A percentile compares a stretch with the other conserved stretches of the same genome.
Conservation (phyloP, 257 asterid species). For the Ehretia macrophylla region DNA sequence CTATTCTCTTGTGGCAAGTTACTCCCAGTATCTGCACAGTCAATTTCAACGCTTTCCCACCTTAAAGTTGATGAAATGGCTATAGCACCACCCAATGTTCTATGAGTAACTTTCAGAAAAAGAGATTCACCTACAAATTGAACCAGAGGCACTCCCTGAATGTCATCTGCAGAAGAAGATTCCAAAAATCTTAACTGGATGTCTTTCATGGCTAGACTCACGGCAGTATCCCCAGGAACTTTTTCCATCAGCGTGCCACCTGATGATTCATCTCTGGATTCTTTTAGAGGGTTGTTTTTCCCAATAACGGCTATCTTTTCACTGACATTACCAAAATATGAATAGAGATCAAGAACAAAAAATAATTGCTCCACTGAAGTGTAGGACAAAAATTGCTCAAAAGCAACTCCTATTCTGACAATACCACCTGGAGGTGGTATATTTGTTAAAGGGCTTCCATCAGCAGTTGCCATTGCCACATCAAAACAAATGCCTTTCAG, state of each 20-base stretch:
- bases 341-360: slow-evolving; percentile 76
- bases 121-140: slow-evolving; percentile 70
- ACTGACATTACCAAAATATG: slow-evolving; percentile 70
- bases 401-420: slow-evolving; percentile 84
- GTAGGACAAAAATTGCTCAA: slow-evolving; percentile 74
- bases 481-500: slow-evolving; percentile 69
- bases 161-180: slow-evolving; percentile 40
- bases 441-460: slow-evolving; percentile 76
- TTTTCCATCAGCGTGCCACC: slow-evolving; percentile 51
- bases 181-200: slow-evolving; percentile 78
- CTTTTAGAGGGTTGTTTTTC: slow-evolving; percentile 38
- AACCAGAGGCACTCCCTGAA: slow-evolving; percentile 65
- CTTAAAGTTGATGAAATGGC: slow-evolving; percentile 73
- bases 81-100: slow-evolving; percentile 93
- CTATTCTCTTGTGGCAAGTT: slow-evolving; percentile 36
- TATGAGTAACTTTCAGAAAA: slow-evolving; percentile 65
- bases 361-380: slow-evolving; percentile 90
- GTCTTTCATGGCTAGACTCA: slow-evolving; percentile 54
- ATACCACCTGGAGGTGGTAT: slow-evolving; percentile 95
- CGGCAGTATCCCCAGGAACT: slow-evolving; percentile 88
- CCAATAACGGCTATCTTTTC: slow-evolving; percentile 67
- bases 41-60: slow-evolving; percentile 86
- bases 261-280: slow-evolving; percentile 38
- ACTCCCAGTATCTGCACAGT: slow-evolving; percentile 58
- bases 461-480: slow-evolving; percentile 96